A percentile compares a stretch with the other conserved stretches of the same genome.
phyloP scores from a whole-genome alignment of 108 stramenopile species.

The Skeletonema costatum region DNA sequence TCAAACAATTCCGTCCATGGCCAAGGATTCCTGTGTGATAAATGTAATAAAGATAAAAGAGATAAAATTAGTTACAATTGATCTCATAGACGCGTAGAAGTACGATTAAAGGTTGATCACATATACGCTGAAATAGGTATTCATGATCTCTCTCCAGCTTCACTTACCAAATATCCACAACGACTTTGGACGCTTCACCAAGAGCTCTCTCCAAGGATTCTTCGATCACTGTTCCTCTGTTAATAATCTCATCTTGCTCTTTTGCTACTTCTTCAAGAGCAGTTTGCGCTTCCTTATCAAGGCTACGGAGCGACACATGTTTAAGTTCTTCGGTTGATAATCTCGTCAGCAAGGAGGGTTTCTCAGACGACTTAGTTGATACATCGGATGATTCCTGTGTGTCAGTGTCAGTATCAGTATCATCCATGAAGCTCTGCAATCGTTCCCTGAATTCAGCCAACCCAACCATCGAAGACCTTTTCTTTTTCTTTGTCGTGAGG shows the following conservation, averaged over 20 bases:
- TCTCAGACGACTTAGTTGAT: too few relatives aligned
- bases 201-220: neutral
- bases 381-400: too few relatives aligned
- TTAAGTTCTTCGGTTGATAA: neutral
- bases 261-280: neutral
- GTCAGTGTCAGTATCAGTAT: too few relatives aligned
- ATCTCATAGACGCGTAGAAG: too few relatives aligned
- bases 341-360: too few relatives aligned
- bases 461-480: neutral
- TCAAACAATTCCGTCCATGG: conserved; percentile 10
- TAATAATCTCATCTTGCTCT: neutral
- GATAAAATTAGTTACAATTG: neutral
- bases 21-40: neutral
- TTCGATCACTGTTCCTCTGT: neutral
- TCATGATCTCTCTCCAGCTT: neutral
- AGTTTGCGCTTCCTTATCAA: neutral
- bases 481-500: neutral
- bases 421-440: too few relatives aligned
- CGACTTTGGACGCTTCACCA: neutral
- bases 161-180: neutral
- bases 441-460: too few relatives aligned
- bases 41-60: neutral
- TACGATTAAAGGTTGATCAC: too few relatives aligned
- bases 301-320: neutral
- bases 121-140: neutral